Base-by-base conservation (phyloP, 2,329 filamentous ascomycete genomes). In the Penicillium sclerotiorum region DNA sequence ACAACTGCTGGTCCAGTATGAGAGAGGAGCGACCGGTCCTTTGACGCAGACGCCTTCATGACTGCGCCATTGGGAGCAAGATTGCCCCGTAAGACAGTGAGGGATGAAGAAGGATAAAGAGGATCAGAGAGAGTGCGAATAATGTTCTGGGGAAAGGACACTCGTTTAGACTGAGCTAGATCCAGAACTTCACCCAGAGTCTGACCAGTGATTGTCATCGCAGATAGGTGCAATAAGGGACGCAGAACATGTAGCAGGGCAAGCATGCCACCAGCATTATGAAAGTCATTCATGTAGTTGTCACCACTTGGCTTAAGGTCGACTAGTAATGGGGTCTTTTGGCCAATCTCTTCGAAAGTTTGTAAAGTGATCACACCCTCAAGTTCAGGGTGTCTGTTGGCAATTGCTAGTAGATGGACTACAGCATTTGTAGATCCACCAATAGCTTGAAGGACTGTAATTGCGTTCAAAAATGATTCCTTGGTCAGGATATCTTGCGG, bases 401-500 rank as follows among this genome's bases (percentile, higher is more conserved):
- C 77, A 23, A 82, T 74, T n/a, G 79, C 80, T 41, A 77, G 72
- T 9, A 82, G 55, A 60, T 82, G 80, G 12, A 82, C 80, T 0
- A 80, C 75, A 0, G 79, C 79, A 56, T 82, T 82, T 4, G 79
- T 81, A 33, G 76, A 79, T 8, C 80, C 80, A n/a, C 80, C 80
- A 42, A 82, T 80, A 8, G 79, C 79, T 18, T 78, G 79, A 32
- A 80, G 77, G 8, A 75, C 74, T 0, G 74, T 77, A 39, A 81
- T 77, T 8, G 79, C 79, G 53, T 82, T 82, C 39, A 75, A 60
- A 50, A 78, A 79, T 1, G 77, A 80, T 49, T 77, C 75, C 35
- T 71, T 69, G 0, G 69, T 70, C 8, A 80, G 62, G 4, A 80
- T 62, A 6, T 67, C 63, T 53, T 80, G 76, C 5, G 77, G 78